A percentile compares a stretch with the other conserved stretches of the same genome.
These are phyloP conservation scores for Dendrostoma leiphaemia DNA, from an alignment of 2,329 filamentous ascomycete species.

Conservation along the genomic window DNA sequence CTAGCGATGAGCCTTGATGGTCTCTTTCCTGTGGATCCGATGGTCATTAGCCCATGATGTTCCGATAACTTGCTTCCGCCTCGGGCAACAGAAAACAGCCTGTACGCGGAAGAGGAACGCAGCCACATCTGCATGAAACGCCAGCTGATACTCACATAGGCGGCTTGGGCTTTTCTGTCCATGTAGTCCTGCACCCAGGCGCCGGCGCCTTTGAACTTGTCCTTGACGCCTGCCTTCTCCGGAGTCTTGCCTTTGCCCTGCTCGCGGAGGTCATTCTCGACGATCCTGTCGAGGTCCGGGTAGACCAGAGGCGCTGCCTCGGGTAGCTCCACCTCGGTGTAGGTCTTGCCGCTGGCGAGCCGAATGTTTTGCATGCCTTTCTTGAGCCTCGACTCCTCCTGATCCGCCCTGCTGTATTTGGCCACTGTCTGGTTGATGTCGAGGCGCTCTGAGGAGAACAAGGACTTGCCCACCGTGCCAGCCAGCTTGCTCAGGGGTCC, in stretches of 20 bases:
- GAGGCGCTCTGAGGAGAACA: constrained; percentile 22
- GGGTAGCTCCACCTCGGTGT: constrained; percentile 35
- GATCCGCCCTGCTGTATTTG: constrained; percentile 28
- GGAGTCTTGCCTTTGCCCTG: constrained; percentile 23
- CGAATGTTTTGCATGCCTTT: constrained; percentile 31
- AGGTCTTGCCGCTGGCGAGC: constrained; percentile 33
- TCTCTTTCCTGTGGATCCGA: constrained; percentile 25
- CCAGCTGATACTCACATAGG: constrained; percentile 33
- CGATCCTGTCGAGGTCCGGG: constrained; percentile 32
- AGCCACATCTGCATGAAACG: not conserved
- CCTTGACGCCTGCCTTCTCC: too few species aligned
- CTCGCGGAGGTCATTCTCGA: constrained; percentile 22
- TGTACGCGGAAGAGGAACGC: not conserved
- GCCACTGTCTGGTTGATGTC: constrained; percentile 34
- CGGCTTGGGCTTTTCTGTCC: constrained; percentile 45
- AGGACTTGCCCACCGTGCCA: constrained; percentile 10
- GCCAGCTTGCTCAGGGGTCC: constrained; percentile 20
- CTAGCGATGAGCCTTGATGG: constrained; percentile 39
- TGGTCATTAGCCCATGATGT: not conserved
- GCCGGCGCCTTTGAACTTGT: constrained; percentile 31
- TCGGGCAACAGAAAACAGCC: constrained; percentile 1
- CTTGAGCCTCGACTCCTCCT: constrained; percentile 19
- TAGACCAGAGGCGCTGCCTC: constrained; percentile 38
- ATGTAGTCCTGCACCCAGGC: constrained; percentile 44
- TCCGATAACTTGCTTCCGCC: not conserved